A percentile compares a stretch with the other conserved stretches of the same genome.
Evolutionary conservation across 1,284 basidiomycete species (phyloP).

Genomic region (Fomes fomentarius): DNA sequence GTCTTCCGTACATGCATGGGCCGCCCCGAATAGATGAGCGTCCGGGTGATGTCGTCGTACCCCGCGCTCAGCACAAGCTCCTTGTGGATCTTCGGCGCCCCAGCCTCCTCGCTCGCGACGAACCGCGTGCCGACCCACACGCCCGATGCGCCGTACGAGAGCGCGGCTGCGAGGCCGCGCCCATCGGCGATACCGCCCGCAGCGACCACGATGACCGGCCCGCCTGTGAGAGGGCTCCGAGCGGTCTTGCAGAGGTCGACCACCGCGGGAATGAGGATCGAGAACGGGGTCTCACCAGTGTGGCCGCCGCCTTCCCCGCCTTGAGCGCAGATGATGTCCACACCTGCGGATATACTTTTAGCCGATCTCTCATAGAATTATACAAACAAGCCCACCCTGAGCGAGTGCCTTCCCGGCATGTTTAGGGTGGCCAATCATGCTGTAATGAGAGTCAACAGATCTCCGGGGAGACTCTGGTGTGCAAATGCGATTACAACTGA

Average conservation of each 20-base stretch:
- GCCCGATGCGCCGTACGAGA: slow-evolving; percentile 80
- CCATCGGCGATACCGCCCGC: slow-evolving; percentile 88
- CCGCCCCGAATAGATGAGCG: slow-evolving; percentile 82
- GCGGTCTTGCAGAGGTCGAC: slow-evolving; percentile 74
- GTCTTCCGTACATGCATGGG: slow-evolving; percentile 84
- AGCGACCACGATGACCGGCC: slow-evolving; percentile 77
- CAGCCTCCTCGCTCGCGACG: slow-evolving; percentile 83
- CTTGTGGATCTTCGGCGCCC: slow-evolving; percentile 82
- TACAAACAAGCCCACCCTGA: slow-evolving; percentile 46
- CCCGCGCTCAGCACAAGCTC: slow-evolving; percentile 65
- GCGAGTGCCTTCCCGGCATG: slow-evolving; percentile 82
- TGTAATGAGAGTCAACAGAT: slow-evolving; percentile 31
- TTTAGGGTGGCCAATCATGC: slow-evolving; percentile 92
- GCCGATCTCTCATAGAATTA: not conserved
- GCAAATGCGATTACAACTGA: slow-evolving; percentile 27
- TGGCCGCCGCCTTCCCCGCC: slow-evolving; percentile 81
- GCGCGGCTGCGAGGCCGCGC: slow-evolving; percentile 77
- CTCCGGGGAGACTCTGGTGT: not conserved
- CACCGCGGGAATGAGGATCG: slow-evolving; percentile 78
- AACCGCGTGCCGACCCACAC: slow-evolving; percentile 94
- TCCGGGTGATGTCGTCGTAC: slow-evolving; percentile 74
- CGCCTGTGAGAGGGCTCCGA: slow-evolving; percentile 75
- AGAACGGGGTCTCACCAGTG: slow-evolving; percentile 76
- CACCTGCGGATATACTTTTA: slow-evolving; percentile 45
- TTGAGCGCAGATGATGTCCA: slow-evolving; percentile 88